Evolutionary conservation across 1,284 basidiomycete species (phyloP).

Genomic region (Laetiporus sulphureus): DNA sequence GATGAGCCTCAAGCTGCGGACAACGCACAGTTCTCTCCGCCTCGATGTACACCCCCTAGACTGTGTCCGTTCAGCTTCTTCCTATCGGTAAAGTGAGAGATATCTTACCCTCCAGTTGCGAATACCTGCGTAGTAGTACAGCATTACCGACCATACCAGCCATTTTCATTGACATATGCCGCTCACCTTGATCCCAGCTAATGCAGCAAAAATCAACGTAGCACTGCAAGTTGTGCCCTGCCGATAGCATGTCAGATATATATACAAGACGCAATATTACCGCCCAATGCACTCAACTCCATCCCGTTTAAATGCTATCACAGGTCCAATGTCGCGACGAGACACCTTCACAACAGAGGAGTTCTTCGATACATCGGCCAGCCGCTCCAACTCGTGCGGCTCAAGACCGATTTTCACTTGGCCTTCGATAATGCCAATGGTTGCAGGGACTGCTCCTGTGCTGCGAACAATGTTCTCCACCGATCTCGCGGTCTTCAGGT

Average conservation of each 20-base stretch:
- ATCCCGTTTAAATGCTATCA: constrained; percentile 60
- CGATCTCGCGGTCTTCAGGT: constrained; percentile 66
- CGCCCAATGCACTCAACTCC: constrained; percentile 34
- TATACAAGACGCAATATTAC: too few relatives aligned
- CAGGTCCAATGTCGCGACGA: constrained; percentile 79
- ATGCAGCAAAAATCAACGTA: constrained; percentile 77
- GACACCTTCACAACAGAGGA: constrained; percentile 70
- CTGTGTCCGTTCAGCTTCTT: constrained; percentile 29
- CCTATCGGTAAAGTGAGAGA: background rate
- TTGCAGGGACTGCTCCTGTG: constrained; percentile 80
- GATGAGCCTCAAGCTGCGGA: too few relatives aligned
- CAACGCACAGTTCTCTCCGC: constrained; percentile 75
- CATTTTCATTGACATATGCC: constrained; percentile 5
- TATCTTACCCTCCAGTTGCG: constrained; percentile 69
- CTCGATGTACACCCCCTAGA: constrained; percentile 90
- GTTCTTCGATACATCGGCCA: constrained; percentile 54
- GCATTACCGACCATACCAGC: too few relatives aligned
- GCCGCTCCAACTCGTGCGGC: constrained; percentile 55
- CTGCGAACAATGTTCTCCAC: constrained; percentile 78
- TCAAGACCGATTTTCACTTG: constrained; percentile 83
- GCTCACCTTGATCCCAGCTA: constrained; percentile 75
- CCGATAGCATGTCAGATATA: background rate
- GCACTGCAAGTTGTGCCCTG: constrained; percentile 86
- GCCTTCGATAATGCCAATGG: constrained; percentile 83
- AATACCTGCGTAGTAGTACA: constrained; percentile 74